These are phyloP conservation scores for Boletus vinaceobasis DNA, from an alignment of 768 basidiomycete species.

Conservation along the genomic window DNA sequence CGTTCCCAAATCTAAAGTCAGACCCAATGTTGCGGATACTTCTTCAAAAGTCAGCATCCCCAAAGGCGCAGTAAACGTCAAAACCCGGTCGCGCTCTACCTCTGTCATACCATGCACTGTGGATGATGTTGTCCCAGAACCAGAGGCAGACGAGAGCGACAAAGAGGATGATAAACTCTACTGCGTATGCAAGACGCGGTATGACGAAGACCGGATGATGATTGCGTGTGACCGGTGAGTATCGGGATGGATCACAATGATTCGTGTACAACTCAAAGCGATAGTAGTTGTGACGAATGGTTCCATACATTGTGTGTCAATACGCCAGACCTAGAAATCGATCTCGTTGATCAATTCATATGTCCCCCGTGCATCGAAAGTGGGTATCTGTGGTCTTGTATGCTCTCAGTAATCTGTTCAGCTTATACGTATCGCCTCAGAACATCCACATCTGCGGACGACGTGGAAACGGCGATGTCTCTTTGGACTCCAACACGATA, in stretches of 20 bases:
- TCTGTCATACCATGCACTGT: slow-evolving; percentile 60
- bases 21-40: slow-evolving; percentile 9
- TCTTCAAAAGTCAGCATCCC: slow-evolving; percentile 17
- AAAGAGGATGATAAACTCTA: slow-evolving; percentile 62
- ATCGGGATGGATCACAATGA: neutral
- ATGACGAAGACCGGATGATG: slow-evolving; percentile 87
- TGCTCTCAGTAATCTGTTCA: neutral
- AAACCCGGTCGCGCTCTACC: slow-evolving; percentile 62
- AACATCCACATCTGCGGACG: slow-evolving; percentile 58
- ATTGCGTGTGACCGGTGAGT: slow-evolving; percentile 89
- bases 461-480: slow-evolving; percentile 80
- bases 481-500: slow-evolving; percentile 60
- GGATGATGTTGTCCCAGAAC: slow-evolving; percentile 44
- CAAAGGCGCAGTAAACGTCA: slow-evolving; percentile 25
- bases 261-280: neutral
- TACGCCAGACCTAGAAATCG: slow-evolving; percentile 77
- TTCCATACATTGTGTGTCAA: slow-evolving; percentile 85
- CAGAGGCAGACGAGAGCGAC: slow-evolving; percentile 43
- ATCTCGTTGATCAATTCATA: slow-evolving; percentile 89
- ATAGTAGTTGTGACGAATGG: slow-evolving; percentile 85
- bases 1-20: slow-evolving; percentile 27
- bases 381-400: slow-evolving; percentile 38
- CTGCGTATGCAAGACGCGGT: slow-evolving; percentile 83
- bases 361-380: slow-evolving; percentile 79
- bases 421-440: slow-evolving; percentile 34